These are phyloP conservation scores for Striga asiatica DNA, from an alignment of 257 asterid genomes.

Conservation along the genomic window DNA sequence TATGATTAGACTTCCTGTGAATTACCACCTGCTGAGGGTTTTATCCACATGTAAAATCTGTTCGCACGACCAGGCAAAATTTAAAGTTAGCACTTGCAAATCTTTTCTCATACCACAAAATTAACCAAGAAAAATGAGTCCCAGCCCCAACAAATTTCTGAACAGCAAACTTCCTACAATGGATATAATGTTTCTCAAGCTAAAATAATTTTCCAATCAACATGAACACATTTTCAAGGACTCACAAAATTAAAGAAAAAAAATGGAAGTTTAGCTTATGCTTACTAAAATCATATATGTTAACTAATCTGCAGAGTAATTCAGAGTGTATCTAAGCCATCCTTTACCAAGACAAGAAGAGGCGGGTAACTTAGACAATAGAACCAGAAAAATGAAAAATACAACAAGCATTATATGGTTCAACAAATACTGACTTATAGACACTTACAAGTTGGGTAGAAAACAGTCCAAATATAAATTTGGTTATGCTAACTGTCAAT, in stretches of 20 bases:
- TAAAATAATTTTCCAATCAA: no score
- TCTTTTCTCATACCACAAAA: background rate
- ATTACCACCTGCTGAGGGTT: conserved; percentile 13
- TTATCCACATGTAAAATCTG: conserved; percentile 20
- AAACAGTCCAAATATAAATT: background rate
- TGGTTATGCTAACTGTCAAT: no score
- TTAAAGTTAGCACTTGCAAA: background rate
- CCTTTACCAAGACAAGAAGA: no score
- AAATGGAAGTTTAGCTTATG: background rate
- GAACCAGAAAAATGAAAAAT: background rate
- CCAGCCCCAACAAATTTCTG: background rate
- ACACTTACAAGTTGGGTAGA: background rate
- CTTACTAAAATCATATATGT: no score
- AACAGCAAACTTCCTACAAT: background rate
- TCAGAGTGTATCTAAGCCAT: no score
- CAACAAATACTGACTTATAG: background rate
- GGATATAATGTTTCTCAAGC: no score
- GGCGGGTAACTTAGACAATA: no score
- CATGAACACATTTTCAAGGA: no score
- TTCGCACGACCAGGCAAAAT: background rate
- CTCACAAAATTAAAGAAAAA: background rate
- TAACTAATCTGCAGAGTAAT: no score
- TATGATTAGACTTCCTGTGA: background rate
- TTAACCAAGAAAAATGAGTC: background rate
- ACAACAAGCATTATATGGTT: background rate